phyloP scores from a whole-genome alignment of 2,329 filamentous ascomycete genomes.

The Colletotrichum navitas region DNA sequence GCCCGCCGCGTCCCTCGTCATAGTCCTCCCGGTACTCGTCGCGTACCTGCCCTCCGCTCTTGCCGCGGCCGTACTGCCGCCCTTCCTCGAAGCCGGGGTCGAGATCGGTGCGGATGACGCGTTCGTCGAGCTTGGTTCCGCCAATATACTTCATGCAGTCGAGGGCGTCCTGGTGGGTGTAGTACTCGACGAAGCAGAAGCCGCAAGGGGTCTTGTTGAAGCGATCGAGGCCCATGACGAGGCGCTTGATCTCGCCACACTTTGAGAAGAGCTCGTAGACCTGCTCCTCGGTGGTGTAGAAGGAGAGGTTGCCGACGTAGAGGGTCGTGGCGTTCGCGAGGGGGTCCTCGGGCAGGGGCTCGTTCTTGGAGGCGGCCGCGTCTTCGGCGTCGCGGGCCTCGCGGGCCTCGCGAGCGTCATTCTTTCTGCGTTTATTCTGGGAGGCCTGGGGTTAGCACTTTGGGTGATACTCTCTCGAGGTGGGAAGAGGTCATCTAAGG shows the following conservation, averaged over 20 bases:
- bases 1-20: conserved; percentile 92
- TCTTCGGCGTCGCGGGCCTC: conserved; percentile 60
- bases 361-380: conserved; percentile 61
- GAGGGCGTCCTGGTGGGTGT: conserved; percentile 95
- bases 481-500: conserved; percentile 5
- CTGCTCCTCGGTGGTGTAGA: conserved; percentile 99
- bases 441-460: not conserved
- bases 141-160: conserved; percentile 99
- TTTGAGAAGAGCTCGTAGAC: conserved; percentile 97
- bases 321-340: conserved; percentile 91
- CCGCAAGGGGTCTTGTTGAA: conserved; percentile 98
- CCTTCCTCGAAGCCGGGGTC: conserved; percentile 97
- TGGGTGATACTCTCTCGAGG: not conserved
- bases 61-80: conserved; percentile 93
- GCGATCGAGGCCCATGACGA: conserved; percentile 97
- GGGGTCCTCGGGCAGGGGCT: conserved; percentile 74
- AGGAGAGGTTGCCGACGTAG: conserved; percentile 98
- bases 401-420: conserved; percentile 61
- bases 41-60: conserved; percentile 95
- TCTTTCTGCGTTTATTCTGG: conserved; percentile 79
- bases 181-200: conserved; percentile 99
- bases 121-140: conserved; percentile 97
- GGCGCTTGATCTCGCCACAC: conserved; percentile 97
- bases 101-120: conserved; percentile 93
- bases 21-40: conserved; percentile 98